These are phyloP conservation scores for Heimioporus sp. DNA, from an alignment of 768 basidiomycete genomes.

Conservation along the genomic window DNA sequence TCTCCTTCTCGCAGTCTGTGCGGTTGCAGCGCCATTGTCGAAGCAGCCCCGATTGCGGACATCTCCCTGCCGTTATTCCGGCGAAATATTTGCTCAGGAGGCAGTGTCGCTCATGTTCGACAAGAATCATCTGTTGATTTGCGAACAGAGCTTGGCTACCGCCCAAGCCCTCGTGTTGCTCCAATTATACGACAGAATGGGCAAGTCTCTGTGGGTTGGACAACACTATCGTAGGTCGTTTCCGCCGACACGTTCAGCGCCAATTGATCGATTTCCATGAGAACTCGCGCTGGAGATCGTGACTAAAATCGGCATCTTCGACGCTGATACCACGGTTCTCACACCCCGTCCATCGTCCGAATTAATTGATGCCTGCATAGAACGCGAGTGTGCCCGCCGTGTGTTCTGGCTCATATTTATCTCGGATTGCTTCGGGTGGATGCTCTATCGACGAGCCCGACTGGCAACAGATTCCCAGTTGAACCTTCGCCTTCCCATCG, in stretches of 20 bases:
- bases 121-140: slow-evolving; percentile 54
- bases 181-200: slow-evolving; percentile 59
- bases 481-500: slow-evolving; percentile 69
- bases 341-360: slow-evolving; percentile 58
- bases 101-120: slow-evolving; percentile 73
- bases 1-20: slow-evolving; percentile 72
- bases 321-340: slow-evolving; percentile 57
- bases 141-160: slow-evolving; percentile 63
- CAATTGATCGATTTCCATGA: slow-evolving; percentile 36
- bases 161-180: slow-evolving; percentile 76
- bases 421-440: slow-evolving; percentile 48
- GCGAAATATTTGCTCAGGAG: slow-evolving; percentile 52
- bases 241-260: neutral
- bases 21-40: slow-evolving; percentile 74
- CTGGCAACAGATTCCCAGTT: slow-evolving; percentile 44
- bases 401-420: slow-evolving; percentile 78
- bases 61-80: slow-evolving; percentile 52
- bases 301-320: slow-evolving; percentile 62
- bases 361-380: slow-evolving; percentile 59
- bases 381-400: slow-evolving; percentile 77
- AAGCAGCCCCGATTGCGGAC: slow-evolving; percentile 62
- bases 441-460: slow-evolving; percentile 34
- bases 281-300: slow-evolving; percentile 62
- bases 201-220: slow-evolving; percentile 34
- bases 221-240: slow-evolving; percentile 30